phyloP scores from a whole-genome alignment of 768 basidiomycete genomes.

The Lyophyllum atratum region DNA sequence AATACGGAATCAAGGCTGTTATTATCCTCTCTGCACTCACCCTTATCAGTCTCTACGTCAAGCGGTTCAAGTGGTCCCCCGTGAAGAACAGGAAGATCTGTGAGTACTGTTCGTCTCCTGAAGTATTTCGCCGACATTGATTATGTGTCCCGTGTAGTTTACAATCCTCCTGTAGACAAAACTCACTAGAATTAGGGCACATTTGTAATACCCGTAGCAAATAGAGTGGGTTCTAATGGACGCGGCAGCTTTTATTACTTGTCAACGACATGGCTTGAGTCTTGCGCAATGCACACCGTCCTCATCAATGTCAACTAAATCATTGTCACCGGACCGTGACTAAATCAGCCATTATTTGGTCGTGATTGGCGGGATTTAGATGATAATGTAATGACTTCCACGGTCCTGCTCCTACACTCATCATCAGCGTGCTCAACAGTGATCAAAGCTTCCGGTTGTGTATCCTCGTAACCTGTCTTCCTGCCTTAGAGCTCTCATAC shows the following conservation, averaged over 20 bases:
- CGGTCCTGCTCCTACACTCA: neutral
- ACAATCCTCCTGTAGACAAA: constrained; percentile 62
- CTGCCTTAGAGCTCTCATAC: constrained; percentile 1
- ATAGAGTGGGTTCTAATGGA: constrained; percentile 4
- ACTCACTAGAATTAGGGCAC: constrained; percentile 45
- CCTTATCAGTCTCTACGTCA: constrained; percentile 82
- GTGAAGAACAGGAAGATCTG: constrained; percentile 95
- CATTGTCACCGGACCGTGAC: too few species aligned
- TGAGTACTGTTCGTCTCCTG: constrained; percentile 39
- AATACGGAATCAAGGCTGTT: constrained; percentile 93
- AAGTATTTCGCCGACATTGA: neutral
- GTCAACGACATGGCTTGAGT: too few species aligned
- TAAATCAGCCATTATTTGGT: constrained; percentile 7
- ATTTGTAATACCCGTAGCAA: constrained; percentile 10
- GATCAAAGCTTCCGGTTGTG: neutral
- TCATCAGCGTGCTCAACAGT: neutral
- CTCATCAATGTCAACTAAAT: neutral
- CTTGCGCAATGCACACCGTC: neutral
- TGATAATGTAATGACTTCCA: neutral
- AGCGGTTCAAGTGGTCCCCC: constrained; percentile 92
- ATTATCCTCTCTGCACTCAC: constrained; percentile 89
- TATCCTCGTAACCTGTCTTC: neutral
- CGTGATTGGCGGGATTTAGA: neutral
- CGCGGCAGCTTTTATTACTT: neutral
- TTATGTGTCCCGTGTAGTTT: constrained; percentile 41